Evolutionary conservation across 2,329 filamentous ascomycete species (phyloP), one percentile per base, ranked within the genome.

Genomic region (Ploettnerulaceae sp.): DNA sequence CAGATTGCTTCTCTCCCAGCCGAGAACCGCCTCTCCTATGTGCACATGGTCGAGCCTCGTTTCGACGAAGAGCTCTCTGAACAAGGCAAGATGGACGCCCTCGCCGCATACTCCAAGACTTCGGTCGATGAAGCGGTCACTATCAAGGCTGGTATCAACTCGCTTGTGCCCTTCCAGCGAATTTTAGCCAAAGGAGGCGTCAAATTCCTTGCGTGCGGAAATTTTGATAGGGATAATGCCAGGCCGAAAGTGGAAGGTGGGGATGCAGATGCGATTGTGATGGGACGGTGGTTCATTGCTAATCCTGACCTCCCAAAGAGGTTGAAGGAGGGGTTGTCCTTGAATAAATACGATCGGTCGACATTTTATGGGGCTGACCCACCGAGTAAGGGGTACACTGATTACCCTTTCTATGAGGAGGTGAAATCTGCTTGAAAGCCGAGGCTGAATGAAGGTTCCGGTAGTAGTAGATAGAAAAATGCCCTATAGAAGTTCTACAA

Each of bases 131-230:
- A 52, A 7, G 65, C 76, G 1, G 64, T 66, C 7, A 61, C 64
- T 3, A 72, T 73, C 0, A 74, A 73, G n/a, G 73, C 71, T 0
- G 75, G 75, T 2, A 40, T 52, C 12, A 45, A 56, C 38, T 52
- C 53, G 24, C 66, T 77, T 1, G 64, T 67, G 5, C 50, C 63
- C 3, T 76, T 77, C 56, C 71, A 73, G 18, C 51, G 66, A 11
- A 77, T 79, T 48, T 70, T 76, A 35, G 33, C 37, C 2, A 57
- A 51, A 52, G 70, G 68, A 4, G 61, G 64, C 5, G 71, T 75
- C 0, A 74, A 74, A 0, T 76, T 79, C 61, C 70, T 79, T 51
- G 70, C 75, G 0, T 75, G 71, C 0, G 76, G 76, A 4, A 74
- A 74, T 2, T 65, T 58, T 46, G 53, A 61, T 31, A 55, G 54